Base-by-base conservation (phyloP, 345 rosid species). In the Trapa bicornis region DNA sequence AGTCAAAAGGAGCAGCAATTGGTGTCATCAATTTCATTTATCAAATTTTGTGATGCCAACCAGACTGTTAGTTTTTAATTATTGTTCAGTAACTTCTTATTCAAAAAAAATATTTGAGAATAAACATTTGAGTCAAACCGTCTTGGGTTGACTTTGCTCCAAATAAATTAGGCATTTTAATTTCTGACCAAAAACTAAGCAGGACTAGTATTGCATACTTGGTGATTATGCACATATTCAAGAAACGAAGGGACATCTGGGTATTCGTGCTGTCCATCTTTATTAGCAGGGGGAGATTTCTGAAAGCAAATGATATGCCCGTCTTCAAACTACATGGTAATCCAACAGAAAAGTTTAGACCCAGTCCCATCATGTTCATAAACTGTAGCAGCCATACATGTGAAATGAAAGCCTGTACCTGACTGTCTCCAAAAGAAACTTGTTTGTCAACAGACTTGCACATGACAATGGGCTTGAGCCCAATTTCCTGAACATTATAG, bases 251-350 rank as follows among this genome's bases (percentile, higher is more conserved):
- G 87, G 37, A 87, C 90, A 67, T 87, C 86, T 15, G 86, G 89
- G 74, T 87, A 83, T 52, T 79, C 77, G 64, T 65, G 78, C 33
- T 80, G 81, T 68, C 78, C 82, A 68, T 54, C 78, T 67, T 71
- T 61, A 70, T 76, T 85, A 58, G 68, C 70, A 61, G 81, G 73
- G 72, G 69, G 22, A 64, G 79, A 66, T 70, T 87, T 87, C 73
- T 87, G 90, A 75, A 85, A 85, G 79, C 94, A 87, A 67, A 87
- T 65, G 65, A 87, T 84, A 74, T 87, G 90, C 67, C 94, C 94
- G 76, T 85, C 94, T 81, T 84, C 91, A 75, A 87, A 80, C 94
- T 87, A 81, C 64, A 79, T n/a, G 57, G 16, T 32, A 69, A 74
- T 35, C 60, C 29, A 17, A 68, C 22, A 50, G 33, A 37, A 45